A percentile compares a stretch with the other conserved stretches of the same genome.
Evolutionary conservation across 1,284 basidiomycete genomes (phyloP).

Genomic region (Peniophora sp.): DNA sequence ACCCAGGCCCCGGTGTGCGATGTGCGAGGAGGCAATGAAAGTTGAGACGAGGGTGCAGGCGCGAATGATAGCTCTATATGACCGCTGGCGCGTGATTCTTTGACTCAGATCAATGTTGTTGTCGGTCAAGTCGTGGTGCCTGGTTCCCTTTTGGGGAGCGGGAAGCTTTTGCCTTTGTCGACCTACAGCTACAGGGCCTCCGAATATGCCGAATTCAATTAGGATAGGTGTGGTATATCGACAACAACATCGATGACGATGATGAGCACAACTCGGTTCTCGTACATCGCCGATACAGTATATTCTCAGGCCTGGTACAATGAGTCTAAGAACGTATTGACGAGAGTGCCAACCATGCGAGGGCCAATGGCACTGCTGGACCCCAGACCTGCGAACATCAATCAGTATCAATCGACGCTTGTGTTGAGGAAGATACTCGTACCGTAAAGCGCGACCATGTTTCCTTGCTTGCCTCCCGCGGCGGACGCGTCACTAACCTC

Average conservation of each 20-base stretch:
- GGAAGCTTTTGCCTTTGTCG: background rate
- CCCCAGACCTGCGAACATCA: constrained; percentile 60
- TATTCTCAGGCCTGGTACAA: constrained; percentile 64
- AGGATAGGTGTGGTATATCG: background rate
- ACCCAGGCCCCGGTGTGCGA: no score
- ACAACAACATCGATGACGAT: background rate
- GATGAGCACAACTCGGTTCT: background rate
- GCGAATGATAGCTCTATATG: no score
- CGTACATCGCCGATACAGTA: background rate
- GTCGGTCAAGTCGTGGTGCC: no score
- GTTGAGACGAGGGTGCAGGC: no score
- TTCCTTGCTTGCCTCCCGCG: constrained; percentile 56
- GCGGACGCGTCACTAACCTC: constrained; percentile 39
- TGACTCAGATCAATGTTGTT: no score
- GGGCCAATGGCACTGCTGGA: constrained; percentile 84
- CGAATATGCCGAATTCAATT: no score
- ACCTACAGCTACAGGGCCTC: no score
- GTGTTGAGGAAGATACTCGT: constrained; percentile 22
- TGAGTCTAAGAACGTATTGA: constrained; percentile 75
- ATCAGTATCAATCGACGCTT: background rate
- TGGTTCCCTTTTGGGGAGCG: background rate
- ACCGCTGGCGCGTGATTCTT: no score
- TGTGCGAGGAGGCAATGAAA: no score
- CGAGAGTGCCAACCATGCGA: constrained; percentile 80
- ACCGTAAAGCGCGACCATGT: constrained; percentile 88